Evolutionary conservation across 2,329 filamentous ascomycete genomes (phyloP).

Genomic region (Gaeumannomyces sp.): DNA sequence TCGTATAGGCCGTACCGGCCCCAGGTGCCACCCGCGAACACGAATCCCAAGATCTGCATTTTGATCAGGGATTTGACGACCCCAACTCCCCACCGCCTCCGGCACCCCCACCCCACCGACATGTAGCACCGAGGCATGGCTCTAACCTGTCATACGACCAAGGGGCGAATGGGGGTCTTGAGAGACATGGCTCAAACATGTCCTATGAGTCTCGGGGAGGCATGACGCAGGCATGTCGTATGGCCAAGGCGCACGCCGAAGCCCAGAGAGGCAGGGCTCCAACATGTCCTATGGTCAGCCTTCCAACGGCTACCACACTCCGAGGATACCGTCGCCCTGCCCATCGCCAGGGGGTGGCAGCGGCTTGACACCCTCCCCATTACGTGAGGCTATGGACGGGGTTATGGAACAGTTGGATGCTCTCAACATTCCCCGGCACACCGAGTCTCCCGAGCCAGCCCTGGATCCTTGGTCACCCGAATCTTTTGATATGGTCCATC

Average conservation of each 20-base stretch:
- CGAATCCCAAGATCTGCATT: conserved; percentile 12
- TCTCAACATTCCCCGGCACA: conserved; percentile 60
- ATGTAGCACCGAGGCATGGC: conserved; percentile 33
- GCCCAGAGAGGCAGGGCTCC: conserved; percentile 15
- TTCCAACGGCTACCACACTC: conserved; percentile 42
- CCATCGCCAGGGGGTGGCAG: conserved; percentile 59
- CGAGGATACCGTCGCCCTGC: conserved; percentile 54
- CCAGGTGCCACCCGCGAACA: conserved; percentile 14
- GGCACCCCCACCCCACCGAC: conserved; percentile 77
- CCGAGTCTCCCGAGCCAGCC: conserved; percentile 46
- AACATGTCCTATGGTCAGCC: conserved; percentile 33
- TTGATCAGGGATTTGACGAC: conserved; percentile 23
- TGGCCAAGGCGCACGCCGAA: conserved; percentile 13
- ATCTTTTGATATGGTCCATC: conserved; percentile 59
- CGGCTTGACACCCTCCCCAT: conserved; percentile 78
- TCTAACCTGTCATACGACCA: conserved; percentile 27
- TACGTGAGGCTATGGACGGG: conserved; percentile 94
- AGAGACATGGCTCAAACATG: conserved; percentile 32
- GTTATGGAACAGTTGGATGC: conserved; percentile 93
- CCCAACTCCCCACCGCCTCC: conserved; percentile 67
- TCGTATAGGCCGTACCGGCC: conserved; percentile 13
- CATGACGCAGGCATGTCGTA: conserved; percentile 17
- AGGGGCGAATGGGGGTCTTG: conserved; percentile 13
- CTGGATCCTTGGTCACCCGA: conserved; percentile 86
- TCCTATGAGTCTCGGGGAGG: conserved; percentile 25